Evolutionary conservation across 768 basidiomycete genomes (phyloP), one percentile per base, ranked within the genome.

Genomic region (Lactarius pseudohatsudake): DNA sequence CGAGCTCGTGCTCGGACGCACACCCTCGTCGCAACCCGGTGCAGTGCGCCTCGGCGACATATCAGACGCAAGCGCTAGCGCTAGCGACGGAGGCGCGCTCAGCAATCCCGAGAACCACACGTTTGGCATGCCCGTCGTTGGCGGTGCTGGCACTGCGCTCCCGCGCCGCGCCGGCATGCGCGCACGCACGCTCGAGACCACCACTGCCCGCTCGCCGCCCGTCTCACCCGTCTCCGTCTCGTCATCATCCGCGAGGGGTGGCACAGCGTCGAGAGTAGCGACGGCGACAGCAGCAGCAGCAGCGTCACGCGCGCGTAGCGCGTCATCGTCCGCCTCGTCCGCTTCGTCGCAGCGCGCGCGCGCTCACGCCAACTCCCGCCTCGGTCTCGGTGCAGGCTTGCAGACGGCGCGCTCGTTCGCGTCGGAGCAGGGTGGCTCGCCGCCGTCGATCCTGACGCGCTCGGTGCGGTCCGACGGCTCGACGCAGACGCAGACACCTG

Each of bases 91-190:
- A 43, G 83, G 81, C 50, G 72, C 78, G 22, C 75, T 77, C 61
- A 82, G 81, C 70, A 84, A 81, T 57, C 79, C 81, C 0, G 89
- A 90, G 72, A 90, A 90, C 73, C 82, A 90, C 74, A 92, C 90
- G 10, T 92, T 92, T 76, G 91, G 91, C 15, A 82, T 85, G 47
- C 81, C 81, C 0, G 76, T 86, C 6, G 61, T 67, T 1, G 67
- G 60, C 16, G 67, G 74, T 73, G 81, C 62, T 74, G 81, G 74
- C 72, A 77, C 60, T 74, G 77, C 72, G 77, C 73, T 57, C 68
- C 70, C 30, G 74, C 16, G 78, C 69, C 45, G 74, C 62, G 36
- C 54, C 0, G 64, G 67, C 22, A 40, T 54, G 26, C 50, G 58
- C 13, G 65, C 66, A 1, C 57, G 8, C 16, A 67, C 66, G 40